Evolutionary conservation across 352 stramenopile species (phyloP), one percentile per base, ranked within the genome.

Genomic region (Pythium brachiatum): DNA sequence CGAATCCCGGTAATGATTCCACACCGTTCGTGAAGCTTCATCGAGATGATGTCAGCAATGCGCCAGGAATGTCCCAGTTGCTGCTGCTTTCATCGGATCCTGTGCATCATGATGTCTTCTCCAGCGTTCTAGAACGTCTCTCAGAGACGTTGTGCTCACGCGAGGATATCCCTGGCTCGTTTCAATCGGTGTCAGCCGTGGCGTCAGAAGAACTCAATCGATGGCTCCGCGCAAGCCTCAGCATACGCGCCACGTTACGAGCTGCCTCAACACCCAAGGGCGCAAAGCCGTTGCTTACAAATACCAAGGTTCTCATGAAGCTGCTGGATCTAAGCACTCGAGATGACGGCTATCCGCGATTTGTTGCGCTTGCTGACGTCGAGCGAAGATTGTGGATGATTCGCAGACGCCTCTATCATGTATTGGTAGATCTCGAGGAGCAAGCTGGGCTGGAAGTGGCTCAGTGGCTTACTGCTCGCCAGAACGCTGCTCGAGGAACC

Each of bases 361-460:
- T 66, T 52, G 13, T 9, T 7, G 61, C 50, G 2, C 38, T 69
- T 0, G 23, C 38, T 26, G 60, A 73, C 4, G n/a, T 68, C 6
- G 66, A 73, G 32, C 20, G 21, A 0, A 65, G 47, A n/a, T 29
- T 73, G n/a, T 73, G 55, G 52, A 46, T 62, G 36, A 47, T 68
- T 7, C 54, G 66, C 18, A 21, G 41, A 36, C 47, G 57, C 2
- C 23, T 73, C 7, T 55, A 57, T 26, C 55, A 66, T 15, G 60
- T 68, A 11, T 39, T 73, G 18, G n/a, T 27, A 0, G 60, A 66
- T 57, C 46, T 73, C 3, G 41, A 47, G 36, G 60, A 72, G 0
- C 47, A 68, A 11, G 65, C 38, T 2, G 43, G 44, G 7, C 8
- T 38, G 3, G 64, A 66, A 29, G 41, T 67, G 7, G 27, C 9